Evolutionary conservation across 139 green algal genomes (phyloP).

Genomic region (Closterium sp.): DNA sequence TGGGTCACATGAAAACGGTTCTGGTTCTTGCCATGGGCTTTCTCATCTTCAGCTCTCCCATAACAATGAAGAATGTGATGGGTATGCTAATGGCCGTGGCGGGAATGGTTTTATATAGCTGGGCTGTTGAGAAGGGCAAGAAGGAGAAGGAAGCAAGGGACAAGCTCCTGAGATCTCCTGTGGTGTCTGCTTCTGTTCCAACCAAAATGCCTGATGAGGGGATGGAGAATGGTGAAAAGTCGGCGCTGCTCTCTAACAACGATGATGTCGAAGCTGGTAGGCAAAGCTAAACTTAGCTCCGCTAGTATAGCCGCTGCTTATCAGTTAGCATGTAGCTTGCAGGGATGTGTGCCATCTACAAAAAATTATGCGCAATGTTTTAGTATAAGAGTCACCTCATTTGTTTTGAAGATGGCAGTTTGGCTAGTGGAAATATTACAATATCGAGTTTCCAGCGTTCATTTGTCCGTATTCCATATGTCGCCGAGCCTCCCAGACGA

Average conservation of each 20-base stretch:
- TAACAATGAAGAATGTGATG: slow-evolving; percentile 33
- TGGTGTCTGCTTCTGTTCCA: not conserved
- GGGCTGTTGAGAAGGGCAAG: slow-evolving; percentile 32
- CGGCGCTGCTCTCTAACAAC: not conserved
- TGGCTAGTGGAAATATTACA: not conserved
- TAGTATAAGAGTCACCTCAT: not conserved
- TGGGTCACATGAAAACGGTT: slow-evolving; percentile 50
- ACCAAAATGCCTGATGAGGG: not conserved
- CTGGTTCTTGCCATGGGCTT: slow-evolving; percentile 38
- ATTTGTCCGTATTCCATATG: not conserved
- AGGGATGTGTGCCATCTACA: not conserved
- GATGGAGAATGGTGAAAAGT: not conserved
- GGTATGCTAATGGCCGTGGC: slow-evolving; percentile 14
- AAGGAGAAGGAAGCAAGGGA: not conserved
- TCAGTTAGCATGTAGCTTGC: not conserved
- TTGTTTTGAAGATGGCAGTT: not conserved
- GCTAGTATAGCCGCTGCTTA: not conserved
- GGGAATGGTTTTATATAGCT: slow-evolving; percentile 32
- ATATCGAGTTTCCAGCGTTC: not conserved
- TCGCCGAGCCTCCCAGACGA: not conserved
- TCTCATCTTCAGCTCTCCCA: slow-evolving; percentile 1
- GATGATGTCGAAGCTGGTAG: not conserved
- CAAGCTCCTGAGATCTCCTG: not conserved
- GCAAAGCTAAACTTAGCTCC: not conserved
- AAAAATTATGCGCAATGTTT: not conserved